Percentiles rank a stretch among this genome's conserved stretches.
Evolutionary conservation across 805 yeast species (phyloP).

Genomic region (Scheffersomyces lignosus): DNA sequence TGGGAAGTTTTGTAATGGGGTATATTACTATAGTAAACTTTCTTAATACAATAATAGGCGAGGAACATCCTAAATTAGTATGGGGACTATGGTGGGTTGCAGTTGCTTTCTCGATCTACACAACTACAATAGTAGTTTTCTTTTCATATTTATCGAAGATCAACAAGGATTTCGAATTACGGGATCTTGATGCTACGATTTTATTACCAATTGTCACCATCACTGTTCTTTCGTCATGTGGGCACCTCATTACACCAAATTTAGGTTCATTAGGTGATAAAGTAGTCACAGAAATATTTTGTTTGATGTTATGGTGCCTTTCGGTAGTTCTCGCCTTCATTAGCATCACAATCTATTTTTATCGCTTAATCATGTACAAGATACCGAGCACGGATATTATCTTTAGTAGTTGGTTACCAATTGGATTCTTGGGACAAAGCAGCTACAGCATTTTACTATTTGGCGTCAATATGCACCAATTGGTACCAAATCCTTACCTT

Average conservation of each 20-base stretch:
- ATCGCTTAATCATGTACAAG: constrained; percentile 58
- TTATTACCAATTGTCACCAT: constrained; percentile 78
- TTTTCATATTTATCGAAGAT: constrained; percentile 44
- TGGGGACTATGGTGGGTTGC: constrained; percentile 79
- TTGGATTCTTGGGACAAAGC: constrained; percentile 88
- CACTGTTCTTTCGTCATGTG: constrained; percentile 74
- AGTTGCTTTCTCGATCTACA: constrained; percentile 50
- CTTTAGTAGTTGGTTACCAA: constrained; percentile 71
- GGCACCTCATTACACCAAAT: constrained; percentile 50
- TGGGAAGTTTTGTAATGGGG: constrained; percentile 89
- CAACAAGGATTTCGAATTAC: constrained; percentile 14
- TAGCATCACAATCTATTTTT: constrained; percentile 51
- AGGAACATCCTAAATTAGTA: constrained; percentile 10
- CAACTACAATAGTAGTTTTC: constrained; percentile 60
- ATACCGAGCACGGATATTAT: constrained; percentile 56
- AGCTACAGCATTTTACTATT: constrained; percentile 62
- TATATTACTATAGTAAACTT: constrained; percentile 62
- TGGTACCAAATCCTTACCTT: constrained; percentile 12
- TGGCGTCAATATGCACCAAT: constrained; percentile 42
- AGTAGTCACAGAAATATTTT: constrained; percentile 53
- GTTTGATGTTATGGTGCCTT: constrained; percentile 65
- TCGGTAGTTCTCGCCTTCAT: constrained; percentile 63
- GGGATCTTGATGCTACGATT: constrained; percentile 53
- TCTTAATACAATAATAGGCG: constrained; percentile 45
- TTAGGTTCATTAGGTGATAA: constrained; percentile 46